Conservation (phyloP, 306 rosid genomes). For the Spatholobus suberectus region DNA sequence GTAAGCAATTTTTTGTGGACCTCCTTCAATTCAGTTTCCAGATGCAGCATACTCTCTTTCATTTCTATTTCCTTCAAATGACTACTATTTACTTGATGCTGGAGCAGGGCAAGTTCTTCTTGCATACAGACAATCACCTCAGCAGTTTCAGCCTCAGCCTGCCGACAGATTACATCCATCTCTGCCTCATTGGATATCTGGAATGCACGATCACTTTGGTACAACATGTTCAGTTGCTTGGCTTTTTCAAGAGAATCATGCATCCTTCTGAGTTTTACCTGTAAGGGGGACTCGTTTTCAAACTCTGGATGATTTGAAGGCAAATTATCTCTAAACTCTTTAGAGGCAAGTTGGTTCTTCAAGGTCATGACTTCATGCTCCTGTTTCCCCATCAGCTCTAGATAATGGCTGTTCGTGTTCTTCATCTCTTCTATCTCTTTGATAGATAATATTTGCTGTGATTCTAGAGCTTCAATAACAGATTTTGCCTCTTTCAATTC, state of each 20-base stretch:
- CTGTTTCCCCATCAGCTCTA: constrained; percentile 64
- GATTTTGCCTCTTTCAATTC: constrained; percentile 71
- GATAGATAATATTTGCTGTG: constrained; percentile 78
- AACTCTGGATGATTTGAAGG: constrained; percentile 46
- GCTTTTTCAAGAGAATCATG: constrained; percentile 91
- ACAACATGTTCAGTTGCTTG: constrained; percentile 73
- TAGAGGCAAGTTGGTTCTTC: constrained; percentile 59
- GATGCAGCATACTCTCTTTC: constrained; percentile 53
- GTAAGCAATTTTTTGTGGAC: constrained; percentile 55
- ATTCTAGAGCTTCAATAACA: constrained; percentile 77
- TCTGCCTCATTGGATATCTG: constrained; percentile 87
- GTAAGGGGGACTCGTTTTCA: constrained; percentile 55
- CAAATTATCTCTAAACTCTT: constrained; percentile 57
- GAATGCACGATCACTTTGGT: constrained; percentile 78
- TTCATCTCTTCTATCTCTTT: constrained; percentile 77
- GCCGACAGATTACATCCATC: constrained; percentile 80
- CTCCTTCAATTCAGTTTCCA: constrained; percentile 75
- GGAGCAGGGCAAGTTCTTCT: constrained; percentile 85
- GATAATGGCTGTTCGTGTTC: constrained; percentile 53
- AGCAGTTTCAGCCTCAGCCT: constrained; percentile 93
- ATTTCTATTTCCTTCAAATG: constrained; percentile 74
- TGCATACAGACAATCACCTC: constrained; percentile 95
- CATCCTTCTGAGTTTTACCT: constrained; percentile 75
- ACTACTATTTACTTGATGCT: constrained; percentile 73
- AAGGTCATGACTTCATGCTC: constrained; percentile 66